Percentiles rank a stretch among this genome's conserved stretches.
phyloP scores from a whole-genome alignment of 176 grass and related monocot genomes.

The Triticum monococcum region DNA sequence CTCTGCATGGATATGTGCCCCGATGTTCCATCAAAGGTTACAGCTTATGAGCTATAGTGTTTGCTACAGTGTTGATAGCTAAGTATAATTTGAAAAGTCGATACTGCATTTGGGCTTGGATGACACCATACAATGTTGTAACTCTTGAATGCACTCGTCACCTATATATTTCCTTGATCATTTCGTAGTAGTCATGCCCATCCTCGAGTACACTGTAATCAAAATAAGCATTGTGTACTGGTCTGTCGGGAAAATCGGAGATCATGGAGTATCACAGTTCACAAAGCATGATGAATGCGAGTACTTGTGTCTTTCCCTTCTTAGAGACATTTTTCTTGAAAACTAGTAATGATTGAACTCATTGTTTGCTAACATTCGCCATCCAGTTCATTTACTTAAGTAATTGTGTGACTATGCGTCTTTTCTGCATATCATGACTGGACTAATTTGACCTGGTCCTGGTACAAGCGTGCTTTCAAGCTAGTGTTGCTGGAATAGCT shows the following conservation, averaged over 20 bases:
- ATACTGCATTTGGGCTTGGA: too few relatives aligned
- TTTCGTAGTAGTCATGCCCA: background rate
- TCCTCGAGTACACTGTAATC: background rate
- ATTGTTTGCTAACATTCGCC: background rate
- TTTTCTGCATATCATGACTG: background rate
- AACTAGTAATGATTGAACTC: background rate
- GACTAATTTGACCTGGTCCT: background rate
- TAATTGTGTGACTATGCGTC: background rate
- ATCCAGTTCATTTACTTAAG: background rate
- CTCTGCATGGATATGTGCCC: too few relatives aligned
- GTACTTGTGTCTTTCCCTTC: background rate
- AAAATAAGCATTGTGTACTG: background rate
- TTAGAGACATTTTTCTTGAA: background rate
- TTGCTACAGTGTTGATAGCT: too few relatives aligned
- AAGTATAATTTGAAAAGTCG: too few relatives aligned
- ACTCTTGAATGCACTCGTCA: background rate
- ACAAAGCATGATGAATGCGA: background rate
- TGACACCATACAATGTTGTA: background rate
- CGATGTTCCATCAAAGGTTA: too few relatives aligned
- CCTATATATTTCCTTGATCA: background rate
- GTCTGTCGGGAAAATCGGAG: background rate
- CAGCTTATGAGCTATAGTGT: too few relatives aligned
- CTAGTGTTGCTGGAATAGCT: conserved; percentile 45
- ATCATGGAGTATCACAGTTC: background rate
- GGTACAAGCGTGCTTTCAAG: conserved; percentile 52